A percentile compares a stretch with the other conserved stretches of the same genome.
Evolutionary conservation across 192 early-diverging fungal species (phyloP).

Genomic region (Paraglomus brasilianum): DNA sequence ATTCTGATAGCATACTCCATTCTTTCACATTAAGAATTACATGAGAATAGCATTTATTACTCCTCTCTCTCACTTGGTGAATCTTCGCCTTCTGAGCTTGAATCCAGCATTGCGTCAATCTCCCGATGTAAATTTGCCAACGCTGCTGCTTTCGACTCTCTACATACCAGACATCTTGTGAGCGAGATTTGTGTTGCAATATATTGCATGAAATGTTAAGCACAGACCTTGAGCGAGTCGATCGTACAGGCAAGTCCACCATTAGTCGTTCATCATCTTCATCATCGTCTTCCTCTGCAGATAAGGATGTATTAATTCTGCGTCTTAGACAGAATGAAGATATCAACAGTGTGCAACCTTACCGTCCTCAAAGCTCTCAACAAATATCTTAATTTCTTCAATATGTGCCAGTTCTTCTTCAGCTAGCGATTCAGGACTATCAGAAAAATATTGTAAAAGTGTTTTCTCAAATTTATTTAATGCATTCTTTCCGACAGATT

Average conservation of each 20-base stretch:
- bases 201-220: too few species aligned
- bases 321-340: too few species aligned
- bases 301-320: too few species aligned
- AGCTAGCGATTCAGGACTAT: constrained; percentile 37
- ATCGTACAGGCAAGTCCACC: neutral
- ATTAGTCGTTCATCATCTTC: neutral
- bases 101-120: constrained; percentile 9
- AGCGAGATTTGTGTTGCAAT: too few species aligned
- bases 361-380: constrained; percentile 34
- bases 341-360: neutral
- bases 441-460: constrained; percentile 55
- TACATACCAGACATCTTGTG: too few species aligned
- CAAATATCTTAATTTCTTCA: constrained; percentile 36
- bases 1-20: too few species aligned
- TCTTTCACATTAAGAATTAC: too few species aligned
- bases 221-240: neutral
- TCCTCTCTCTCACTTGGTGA: neutral
- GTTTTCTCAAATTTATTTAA: constrained; percentile 55
- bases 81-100: too few species aligned
- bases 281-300: too few species aligned
- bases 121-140: constrained; percentile 13
- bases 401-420: constrained; percentile 40
- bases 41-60: too few species aligned
- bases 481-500: constrained; percentile 56
- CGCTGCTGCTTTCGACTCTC: neutral